Conservation (phyloP, 164 flowering plant species). For the Aristolochia californica region DNA sequence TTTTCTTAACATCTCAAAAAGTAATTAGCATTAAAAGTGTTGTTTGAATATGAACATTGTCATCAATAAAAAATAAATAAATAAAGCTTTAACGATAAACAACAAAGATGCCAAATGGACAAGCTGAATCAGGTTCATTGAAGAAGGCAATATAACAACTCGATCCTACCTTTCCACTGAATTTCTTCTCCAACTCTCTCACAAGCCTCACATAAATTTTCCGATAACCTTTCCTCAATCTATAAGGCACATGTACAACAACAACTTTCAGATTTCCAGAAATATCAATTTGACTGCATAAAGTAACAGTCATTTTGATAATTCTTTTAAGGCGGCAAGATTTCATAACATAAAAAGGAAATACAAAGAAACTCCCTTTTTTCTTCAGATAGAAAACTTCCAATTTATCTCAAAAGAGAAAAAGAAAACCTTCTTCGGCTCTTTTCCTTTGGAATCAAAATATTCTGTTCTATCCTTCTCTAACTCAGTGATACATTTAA, state of each 20-base stretch:
- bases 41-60: background rate
- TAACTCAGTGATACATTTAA: no score
- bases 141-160: background rate
- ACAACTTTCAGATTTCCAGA: slow-evolving; percentile 7
- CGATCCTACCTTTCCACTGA: slow-evolving; percentile 69
- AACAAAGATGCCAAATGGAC: background rate
- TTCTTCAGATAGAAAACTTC: slow-evolving; percentile 38
- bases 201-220: slow-evolving; percentile 45
- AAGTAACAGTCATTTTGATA: background rate
- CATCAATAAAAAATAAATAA: background rate
- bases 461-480: no score
- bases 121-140: background rate
- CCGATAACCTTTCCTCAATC: slow-evolving; percentile 9
- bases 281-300: slow-evolving; percentile 6
- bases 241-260: slow-evolving; percentile 5
- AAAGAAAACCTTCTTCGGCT: background rate
- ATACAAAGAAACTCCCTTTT: slow-evolving; percentile 42
- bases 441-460: no score
- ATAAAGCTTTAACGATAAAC: background rate
- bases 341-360: slow-evolving; percentile 32
- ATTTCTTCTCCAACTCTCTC: slow-evolving; percentile 87
- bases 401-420: slow-evolving; percentile 37
- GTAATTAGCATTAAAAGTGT: no score
- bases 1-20: no score
- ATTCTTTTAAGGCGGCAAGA: background rate